Evolutionary conservation across 495 filamentous ascomycete genomes (phyloP), one percentile per base, ranked within the genome.

Genomic region (Cenococcum geophilum): DNA sequence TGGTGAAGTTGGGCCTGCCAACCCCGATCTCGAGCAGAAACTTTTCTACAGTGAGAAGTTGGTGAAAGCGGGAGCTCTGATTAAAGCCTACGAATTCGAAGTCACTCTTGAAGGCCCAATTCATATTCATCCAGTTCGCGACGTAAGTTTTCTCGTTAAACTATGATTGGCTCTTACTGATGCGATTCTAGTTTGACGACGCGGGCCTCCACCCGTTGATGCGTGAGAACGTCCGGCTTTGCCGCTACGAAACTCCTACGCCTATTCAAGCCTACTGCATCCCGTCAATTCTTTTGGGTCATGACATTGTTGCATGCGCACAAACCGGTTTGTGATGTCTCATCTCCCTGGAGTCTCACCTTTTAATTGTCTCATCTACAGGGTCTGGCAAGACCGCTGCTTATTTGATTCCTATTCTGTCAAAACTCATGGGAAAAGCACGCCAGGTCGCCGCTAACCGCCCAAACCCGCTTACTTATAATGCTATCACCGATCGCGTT

Each of bases 301-400:
- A 85, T 62, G 93, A 98, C 70, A 70, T 97, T 48, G 86, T 97
- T 59, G 92, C 83, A 1, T 84, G 91, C 66, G 89, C 93, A 5
- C 92, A 97, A 71, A 98, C 93, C 43, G 93, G 92, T 96, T 75
- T 72, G 83, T 77, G 5, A 5, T 37, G n/a, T 34, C 45, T 42
- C 9, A 2, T 42, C n/a, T 37, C 9, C 34, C 51, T 18, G 54
- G 5, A 0, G 9, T 32, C 18, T 10, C 8, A 55, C n/a, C 9
- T 11, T n/a, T 55, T 52, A 25, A 60, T 18, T 27, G 58, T 25
- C 1, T 52, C 25, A 60, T 62, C 27, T 18, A 8, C 58, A 97
- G 92, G 93, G 22, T 96, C 92, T 42, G 93, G 93, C 58, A 98
- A 98, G 77, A 98, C 93, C 1, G 93, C 86, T 0, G 91, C 93